phyloP scores from a whole-genome alignment of 169 alveolate genomes.

The Toxoplasma gondii region DNA sequence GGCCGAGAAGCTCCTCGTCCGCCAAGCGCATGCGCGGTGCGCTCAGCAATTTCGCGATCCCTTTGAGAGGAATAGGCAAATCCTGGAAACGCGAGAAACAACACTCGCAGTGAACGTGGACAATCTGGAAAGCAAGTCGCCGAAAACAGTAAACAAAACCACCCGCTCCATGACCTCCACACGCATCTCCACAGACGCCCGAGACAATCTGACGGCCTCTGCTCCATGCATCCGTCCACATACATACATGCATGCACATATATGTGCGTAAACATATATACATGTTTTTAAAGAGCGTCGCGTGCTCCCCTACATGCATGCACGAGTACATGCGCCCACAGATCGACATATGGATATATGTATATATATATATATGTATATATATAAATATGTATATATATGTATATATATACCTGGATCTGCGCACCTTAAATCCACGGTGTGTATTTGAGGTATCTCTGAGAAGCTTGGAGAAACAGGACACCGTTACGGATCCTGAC shows the following conservation, averaged over 20 bases:
- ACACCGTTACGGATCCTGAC: no score
- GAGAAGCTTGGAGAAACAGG: no score
- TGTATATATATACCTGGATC: neutral
- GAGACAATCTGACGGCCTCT: no score
- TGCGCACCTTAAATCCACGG: neutral
- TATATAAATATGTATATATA: neutral
- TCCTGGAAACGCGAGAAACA: conserved; percentile 43
- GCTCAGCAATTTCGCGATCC: conserved; percentile 72
- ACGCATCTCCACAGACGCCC: no score
- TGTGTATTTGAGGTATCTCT: no score
- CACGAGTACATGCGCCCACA: no score
- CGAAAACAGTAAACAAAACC: neutral
- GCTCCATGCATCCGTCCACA: no score
- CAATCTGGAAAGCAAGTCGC: neutral
- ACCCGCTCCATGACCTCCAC: no score
- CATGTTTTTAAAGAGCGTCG: no score
- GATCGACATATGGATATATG: neutral
- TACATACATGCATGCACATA: no score
- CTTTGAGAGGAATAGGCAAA: conserved; percentile 72
- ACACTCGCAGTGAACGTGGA: neutral
- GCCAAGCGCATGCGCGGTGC: conserved; percentile 82
- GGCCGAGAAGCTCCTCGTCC: conserved; percentile 77
- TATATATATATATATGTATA: neutral
- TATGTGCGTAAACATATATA: no score
- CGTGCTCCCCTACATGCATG: no score